Evolutionary conservation across 805 yeast genomes (phyloP).

Genomic region (Yarrowia phangngaensis): DNA sequence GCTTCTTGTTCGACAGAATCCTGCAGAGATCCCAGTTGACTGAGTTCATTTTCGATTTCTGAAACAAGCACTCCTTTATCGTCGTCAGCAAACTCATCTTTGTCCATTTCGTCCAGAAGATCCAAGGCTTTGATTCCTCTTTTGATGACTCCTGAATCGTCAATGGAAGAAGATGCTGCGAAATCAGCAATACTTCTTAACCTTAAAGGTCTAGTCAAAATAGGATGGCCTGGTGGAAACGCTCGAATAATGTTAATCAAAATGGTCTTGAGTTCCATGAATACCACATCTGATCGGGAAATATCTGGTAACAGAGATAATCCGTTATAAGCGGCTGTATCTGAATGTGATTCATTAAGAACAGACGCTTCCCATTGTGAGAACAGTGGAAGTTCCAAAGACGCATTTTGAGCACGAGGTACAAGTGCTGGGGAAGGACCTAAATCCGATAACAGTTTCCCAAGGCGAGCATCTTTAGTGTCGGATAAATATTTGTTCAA

Average conservation of each 20-base stretch:
- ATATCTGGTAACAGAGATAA: slow-evolving; percentile 30
- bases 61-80: slow-evolving; percentile 35
- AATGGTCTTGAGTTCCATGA: slow-evolving; percentile 40
- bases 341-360: slow-evolving; percentile 31
- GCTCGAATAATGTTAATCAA: slow-evolving; percentile 40
- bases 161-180: slow-evolving; percentile 35
- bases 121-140: slow-evolving; percentile 39
- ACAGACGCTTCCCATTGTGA: slow-evolving; percentile 39
- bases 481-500: slow-evolving; percentile 35
- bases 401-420: slow-evolving; percentile 36
- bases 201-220: slow-evolving; percentile 35
- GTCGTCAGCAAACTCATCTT: slow-evolving; percentile 29
- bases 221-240: slow-evolving; percentile 35
- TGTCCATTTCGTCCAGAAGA: slow-evolving; percentile 35
- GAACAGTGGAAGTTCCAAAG: slow-evolving; percentile 37
- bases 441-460: slow-evolving; percentile 35
- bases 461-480: slow-evolving; percentile 32
- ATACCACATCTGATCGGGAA: slow-evolving; percentile 37
- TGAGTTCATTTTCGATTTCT: slow-evolving; percentile 40
- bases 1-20: slow-evolving; percentile 38
- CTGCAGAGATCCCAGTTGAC: slow-evolving; percentile 38
- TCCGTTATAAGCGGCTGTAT: slow-evolving; percentile 27
- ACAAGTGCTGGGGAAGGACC: slow-evolving; percentile 38
- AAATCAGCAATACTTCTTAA: slow-evolving; percentile 36
- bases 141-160: slow-evolving; percentile 36